Conservation (phyloP, 495 filamentous ascomycete species). For the Amphirosellinia nigrospora region DNA sequence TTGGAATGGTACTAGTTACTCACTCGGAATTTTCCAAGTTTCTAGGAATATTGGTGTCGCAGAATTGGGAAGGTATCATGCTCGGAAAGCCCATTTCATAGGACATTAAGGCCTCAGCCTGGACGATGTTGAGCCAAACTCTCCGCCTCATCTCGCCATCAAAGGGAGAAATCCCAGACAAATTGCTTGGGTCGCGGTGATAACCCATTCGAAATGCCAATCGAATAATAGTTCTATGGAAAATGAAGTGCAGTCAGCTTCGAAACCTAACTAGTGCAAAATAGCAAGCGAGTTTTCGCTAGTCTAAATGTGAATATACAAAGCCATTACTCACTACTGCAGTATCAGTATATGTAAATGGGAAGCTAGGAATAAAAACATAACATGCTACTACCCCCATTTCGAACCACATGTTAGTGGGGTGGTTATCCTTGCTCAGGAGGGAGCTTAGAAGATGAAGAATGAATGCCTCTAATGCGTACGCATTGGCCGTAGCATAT, state of each 20-base stretch:
- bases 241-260: background rate
- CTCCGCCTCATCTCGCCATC: conserved; percentile 49
- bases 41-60: conserved; percentile 40
- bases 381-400: conserved; percentile 12
- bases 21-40: conserved; percentile 46
- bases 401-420: conserved; percentile 32
- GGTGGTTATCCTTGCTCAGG: conserved; percentile 30
- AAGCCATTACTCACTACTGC: background rate
- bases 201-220: conserved; percentile 58
- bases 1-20: background rate
- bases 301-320: background rate
- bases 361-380: background rate
- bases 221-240: conserved; percentile 27
- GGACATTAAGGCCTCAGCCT: conserved; percentile 43
- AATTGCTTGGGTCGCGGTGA: conserved; percentile 54
- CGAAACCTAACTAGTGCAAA: background rate
- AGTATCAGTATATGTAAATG: background rate
- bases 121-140: conserved; percentile 43
- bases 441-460: conserved; percentile 42
- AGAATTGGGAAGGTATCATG: conserved; percentile 34
- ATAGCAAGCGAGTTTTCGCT: background rate
- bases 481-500: conserved; percentile 42
- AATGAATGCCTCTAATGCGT: conserved; percentile 48
- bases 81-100: conserved; percentile 41
- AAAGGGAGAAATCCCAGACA: conserved; percentile 48